Evolutionary conservation across 176 grass and related monocot species (phyloP).

Genomic region (Oryza brachyantha): DNA sequence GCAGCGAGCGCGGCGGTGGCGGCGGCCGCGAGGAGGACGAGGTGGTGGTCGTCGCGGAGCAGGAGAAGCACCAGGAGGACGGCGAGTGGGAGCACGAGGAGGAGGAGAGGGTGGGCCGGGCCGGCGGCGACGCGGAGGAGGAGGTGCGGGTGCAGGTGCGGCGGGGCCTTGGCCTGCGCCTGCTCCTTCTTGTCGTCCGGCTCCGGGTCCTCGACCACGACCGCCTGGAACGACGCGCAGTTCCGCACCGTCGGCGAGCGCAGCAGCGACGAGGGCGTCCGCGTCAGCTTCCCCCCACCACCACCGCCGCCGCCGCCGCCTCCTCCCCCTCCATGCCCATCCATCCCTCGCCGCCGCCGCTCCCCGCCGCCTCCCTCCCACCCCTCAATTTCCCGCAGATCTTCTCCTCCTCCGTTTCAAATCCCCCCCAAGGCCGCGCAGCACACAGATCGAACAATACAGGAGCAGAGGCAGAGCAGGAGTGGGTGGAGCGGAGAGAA

Average conservation of each 20-base stretch:
- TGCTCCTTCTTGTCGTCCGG: slow-evolving; percentile 54
- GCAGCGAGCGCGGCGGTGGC: slow-evolving; percentile 38
- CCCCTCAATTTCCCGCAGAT: slow-evolving; percentile 29
- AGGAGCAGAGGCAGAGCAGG: background rate
- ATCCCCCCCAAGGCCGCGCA: background rate
- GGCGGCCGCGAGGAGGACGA: slow-evolving; percentile 37
- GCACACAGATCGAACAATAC: background rate
- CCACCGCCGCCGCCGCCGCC: background rate
- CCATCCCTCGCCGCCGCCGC: slow-evolving; percentile 34
- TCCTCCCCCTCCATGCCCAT: slow-evolving; percentile 18
- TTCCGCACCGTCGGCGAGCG: slow-evolving; percentile 79
- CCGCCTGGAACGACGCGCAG: slow-evolving; percentile 56
- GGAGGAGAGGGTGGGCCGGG: slow-evolving; percentile 26
- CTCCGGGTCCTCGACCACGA: slow-evolving; percentile 55
- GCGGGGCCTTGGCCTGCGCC: slow-evolving; percentile 37
- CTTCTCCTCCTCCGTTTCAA: background rate
- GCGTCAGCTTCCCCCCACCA: slow-evolving; percentile 56
- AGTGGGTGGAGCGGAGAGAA: slow-evolving; percentile 29
- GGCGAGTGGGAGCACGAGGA: slow-evolving; percentile 37
- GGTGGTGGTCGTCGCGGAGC: slow-evolving; percentile 39
- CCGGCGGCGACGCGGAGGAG: background rate
- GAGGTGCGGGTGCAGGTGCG: slow-evolving; percentile 35
- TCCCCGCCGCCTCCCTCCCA: slow-evolving; percentile 5
- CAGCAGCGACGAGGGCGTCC: slow-evolving; percentile 78
- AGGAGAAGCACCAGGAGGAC: slow-evolving; percentile 54